phyloP scores from a whole-genome alignment of 2,329 filamentous ascomycete species.

The Mycosphaerelloides madeirae region DNA sequence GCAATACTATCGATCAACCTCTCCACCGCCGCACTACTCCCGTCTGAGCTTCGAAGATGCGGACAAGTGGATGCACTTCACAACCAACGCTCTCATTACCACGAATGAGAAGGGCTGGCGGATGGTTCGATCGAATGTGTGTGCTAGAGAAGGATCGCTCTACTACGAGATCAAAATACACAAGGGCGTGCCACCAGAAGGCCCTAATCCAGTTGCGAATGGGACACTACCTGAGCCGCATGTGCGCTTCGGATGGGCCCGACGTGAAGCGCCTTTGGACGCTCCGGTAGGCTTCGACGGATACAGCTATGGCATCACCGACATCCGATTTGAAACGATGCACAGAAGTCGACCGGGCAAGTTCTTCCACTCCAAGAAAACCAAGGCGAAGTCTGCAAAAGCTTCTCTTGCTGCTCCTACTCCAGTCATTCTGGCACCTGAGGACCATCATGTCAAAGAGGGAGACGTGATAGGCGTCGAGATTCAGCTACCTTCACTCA shows the following conservation, averaged over 20 bases:
- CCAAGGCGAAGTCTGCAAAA: constrained; percentile 34
- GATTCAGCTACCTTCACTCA: constrained; percentile 81
- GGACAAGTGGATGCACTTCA: constrained; percentile 76
- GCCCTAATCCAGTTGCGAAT: constrained; percentile 36
- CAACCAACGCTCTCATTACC: constrained; percentile 65
- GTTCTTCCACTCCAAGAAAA: constrained; percentile 53
- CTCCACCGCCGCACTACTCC: constrained; percentile 75
- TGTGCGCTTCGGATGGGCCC: constrained; percentile 80
- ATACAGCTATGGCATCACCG: constrained; percentile 90
- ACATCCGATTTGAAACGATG: constrained; percentile 84
- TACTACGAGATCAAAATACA: constrained; percentile 94
- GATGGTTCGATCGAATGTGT: constrained; percentile 85
- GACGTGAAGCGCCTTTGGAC: constrained; percentile 75
- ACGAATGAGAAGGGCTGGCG: constrained; percentile 92
- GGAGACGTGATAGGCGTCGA: constrained; percentile 93
- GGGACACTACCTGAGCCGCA: constrained; percentile 46
- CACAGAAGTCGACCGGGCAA: constrained; percentile 91
- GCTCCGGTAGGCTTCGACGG: constrained; percentile 81
- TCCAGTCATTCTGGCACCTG: constrained; percentile 25
- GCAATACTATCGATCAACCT: constrained; percentile 83
- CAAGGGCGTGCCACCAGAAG: constrained; percentile 59
- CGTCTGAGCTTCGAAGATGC: constrained; percentile 92
- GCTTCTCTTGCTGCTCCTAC: constrained; percentile 50
- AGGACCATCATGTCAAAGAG: constrained; percentile 71
- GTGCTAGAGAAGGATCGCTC: constrained; percentile 79